A percentile compares a stretch with the other conserved stretches of the same genome.
These are phyloP conservation scores for Sonneratia caseolaris DNA, from an alignment of 345 rosid genomes.

Conservation along the genomic window DNA sequence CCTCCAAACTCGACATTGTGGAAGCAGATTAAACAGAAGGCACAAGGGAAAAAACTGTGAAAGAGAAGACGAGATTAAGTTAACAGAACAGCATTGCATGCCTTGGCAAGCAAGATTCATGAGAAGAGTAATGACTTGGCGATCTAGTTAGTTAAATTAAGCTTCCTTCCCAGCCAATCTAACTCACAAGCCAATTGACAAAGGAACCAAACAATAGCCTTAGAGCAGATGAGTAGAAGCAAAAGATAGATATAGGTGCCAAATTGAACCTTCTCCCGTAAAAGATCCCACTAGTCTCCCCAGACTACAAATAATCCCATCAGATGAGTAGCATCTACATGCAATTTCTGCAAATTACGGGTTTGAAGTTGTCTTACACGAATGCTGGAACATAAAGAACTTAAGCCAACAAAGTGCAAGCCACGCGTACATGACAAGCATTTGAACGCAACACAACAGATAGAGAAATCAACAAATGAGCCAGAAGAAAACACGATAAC, in stretches of 20 bases:
- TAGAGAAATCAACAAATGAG: background rate
- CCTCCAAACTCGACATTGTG: conserved; percentile 93
- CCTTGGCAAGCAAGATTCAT: background rate
- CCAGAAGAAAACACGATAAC: background rate
- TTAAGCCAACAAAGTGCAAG: background rate
- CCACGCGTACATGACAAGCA: background rate
- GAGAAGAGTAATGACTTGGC: background rate
- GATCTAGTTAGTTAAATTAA: background rate
- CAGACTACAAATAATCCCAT: background rate
- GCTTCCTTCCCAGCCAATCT: background rate
- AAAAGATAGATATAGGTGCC: background rate
- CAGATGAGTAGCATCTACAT: background rate
- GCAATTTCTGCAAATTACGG: background rate
- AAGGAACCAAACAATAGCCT: background rate
- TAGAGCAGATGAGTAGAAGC: background rate
- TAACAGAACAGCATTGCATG: background rate
- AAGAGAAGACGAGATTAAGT: background rate
- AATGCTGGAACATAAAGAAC: background rate
- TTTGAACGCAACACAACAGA: background rate
- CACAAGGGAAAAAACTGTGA: conserved; percentile 2
- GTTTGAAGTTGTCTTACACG: background rate
- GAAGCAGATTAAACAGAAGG: conserved; percentile 5
- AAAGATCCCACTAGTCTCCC: background rate
- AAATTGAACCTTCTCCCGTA: background rate
- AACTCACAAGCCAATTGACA: background rate